These are phyloP conservation scores for Coniochaeta pulveracea DNA, from an alignment of 2,329 filamentous ascomycete species.

Conservation along the genomic window DNA sequence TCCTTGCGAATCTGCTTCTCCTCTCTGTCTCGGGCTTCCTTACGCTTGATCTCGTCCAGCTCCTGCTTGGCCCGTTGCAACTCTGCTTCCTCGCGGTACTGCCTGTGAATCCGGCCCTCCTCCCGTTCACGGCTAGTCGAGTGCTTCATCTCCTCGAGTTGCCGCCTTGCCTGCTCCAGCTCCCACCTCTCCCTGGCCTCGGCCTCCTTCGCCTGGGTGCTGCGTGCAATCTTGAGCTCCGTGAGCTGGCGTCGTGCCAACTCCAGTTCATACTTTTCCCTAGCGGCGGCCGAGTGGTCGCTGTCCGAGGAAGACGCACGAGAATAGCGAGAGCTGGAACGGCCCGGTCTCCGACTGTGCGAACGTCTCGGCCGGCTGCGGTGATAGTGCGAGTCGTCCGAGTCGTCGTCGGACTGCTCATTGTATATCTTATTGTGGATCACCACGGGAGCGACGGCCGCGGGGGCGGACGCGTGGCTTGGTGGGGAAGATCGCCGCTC, in stretches of 20 bases:
- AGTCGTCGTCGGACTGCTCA: slow-evolving; percentile 23
- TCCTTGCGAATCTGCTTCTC: slow-evolving; percentile 10
- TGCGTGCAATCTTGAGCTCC: slow-evolving; percentile 26
- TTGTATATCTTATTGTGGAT: slow-evolving; percentile 47
- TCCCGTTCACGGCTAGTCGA: slow-evolving; percentile 20
- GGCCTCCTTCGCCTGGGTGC: slow-evolving; percentile 12
- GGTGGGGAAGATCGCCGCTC: slow-evolving; percentile 33
- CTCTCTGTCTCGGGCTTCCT: slow-evolving; percentile 14
- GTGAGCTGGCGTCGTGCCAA: slow-evolving; percentile 30
- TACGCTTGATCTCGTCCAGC: slow-evolving; percentile 33
- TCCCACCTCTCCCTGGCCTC: slow-evolving; percentile 10
- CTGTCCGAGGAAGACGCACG: slow-evolving; percentile 2
- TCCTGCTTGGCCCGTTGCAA: slow-evolving; percentile 36
- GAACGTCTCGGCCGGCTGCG: slow-evolving; percentile 20
- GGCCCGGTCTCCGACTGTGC: too few species aligned
- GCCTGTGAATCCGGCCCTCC: slow-evolving; percentile 18
- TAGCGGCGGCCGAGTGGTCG: slow-evolving; percentile 11
- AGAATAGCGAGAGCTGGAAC: slow-evolving; percentile 8
- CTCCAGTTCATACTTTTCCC: slow-evolving; percentile 10
- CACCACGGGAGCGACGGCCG: slow-evolving; percentile 36
- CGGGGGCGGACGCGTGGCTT: slow-evolving; percentile 17
- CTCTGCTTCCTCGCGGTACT: slow-evolving; percentile 29
- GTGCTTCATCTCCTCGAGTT: slow-evolving; percentile 34
- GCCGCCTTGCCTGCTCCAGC: slow-evolving; percentile 22
- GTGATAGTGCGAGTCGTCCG: slow-evolving; percentile 25